Conservation (phyloP, 2,329 filamentous ascomycete genomes). For the Penicillium sp. region DNA sequence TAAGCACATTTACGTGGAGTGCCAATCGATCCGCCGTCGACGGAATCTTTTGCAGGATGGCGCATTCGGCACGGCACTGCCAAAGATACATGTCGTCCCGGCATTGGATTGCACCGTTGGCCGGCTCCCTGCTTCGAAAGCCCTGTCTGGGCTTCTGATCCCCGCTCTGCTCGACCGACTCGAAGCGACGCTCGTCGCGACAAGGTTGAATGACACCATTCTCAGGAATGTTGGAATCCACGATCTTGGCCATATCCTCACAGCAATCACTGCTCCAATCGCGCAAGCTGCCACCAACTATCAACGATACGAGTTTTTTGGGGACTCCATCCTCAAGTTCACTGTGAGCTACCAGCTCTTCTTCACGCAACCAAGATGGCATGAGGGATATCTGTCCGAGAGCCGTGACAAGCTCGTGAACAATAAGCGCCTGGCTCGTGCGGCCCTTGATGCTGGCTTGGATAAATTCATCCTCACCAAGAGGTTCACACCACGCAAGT, state of each 20-base stretch:
- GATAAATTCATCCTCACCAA: slow-evolving; percentile 72
- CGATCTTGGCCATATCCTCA: slow-evolving; percentile 57
- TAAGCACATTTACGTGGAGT: slow-evolving; percentile 8
- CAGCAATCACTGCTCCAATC: slow-evolving; percentile 67
- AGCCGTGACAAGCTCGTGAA: slow-evolving; percentile 69
- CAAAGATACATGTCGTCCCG: slow-evolving; percentile 9
- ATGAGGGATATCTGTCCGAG: slow-evolving; percentile 71
- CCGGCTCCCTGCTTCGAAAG: slow-evolving; percentile 46
- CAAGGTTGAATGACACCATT: slow-evolving; percentile 56
- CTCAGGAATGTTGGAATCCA: slow-evolving; percentile 55
- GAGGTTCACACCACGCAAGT: slow-evolving; percentile 66
- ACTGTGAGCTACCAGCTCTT: slow-evolving; percentile 65
- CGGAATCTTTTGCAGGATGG: slow-evolving; percentile 27
- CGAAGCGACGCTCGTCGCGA: slow-evolving; percentile 62
- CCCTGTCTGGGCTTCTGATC: slow-evolving; percentile 59
- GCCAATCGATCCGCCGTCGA: slow-evolving; percentile 22
- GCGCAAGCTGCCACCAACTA: slow-evolving; percentile 66
- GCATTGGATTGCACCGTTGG: slow-evolving; percentile 34
- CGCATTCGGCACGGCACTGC: no score
- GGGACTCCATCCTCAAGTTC: slow-evolving; percentile 79
- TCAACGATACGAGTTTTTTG: slow-evolving; percentile 81
- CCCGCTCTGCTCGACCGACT: slow-evolving; percentile 71
- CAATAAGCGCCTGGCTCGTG: slow-evolving; percentile 69
- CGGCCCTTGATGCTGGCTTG: slow-evolving; percentile 62
- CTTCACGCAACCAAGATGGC: slow-evolving; percentile 61